Evolutionary conservation across 805 yeast species (phyloP), one percentile per base, ranked within the genome.

Genomic region (Starmerella apis): DNA sequence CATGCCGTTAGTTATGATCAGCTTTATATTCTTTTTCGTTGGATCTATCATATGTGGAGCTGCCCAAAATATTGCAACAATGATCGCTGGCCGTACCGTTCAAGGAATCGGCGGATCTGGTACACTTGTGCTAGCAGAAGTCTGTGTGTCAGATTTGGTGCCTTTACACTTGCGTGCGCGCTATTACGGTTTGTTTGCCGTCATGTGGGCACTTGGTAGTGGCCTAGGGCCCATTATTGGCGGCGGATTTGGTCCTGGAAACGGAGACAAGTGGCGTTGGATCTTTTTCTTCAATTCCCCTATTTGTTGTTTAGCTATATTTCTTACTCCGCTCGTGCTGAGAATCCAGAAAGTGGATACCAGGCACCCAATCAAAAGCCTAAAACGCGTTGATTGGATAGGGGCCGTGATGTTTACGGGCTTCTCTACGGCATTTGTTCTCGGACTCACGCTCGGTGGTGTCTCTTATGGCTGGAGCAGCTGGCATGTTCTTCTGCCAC

Each of bases 31-130:
- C 1, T 81, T 81, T 59, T 80, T 77, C 59, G 63, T 72, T 3
- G 87, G 87, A 0, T 78, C 84, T 0, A 65, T 79, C 48, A 64
- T 80, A 4, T 67, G 75, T 42, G 85, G 78, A 0, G 61, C 78
- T 1, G 65, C 84, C 0, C 66, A 60, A 9, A 68, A 69, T 28
- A 78, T 82, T 76, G 68, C 72, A 48, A 73, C 75, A 71, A 62
- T 83, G 33, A 79, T 82, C 50, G 84, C 78, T 3, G 87, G 86
- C 2, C 70, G 88, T 59, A 79, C 77, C 10, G 65, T 82, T 16
- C 77, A 78, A 43, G 90, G 90, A 43, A 60, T 79, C 32, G 88
- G 87, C 11, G 86, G 80, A 8, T 81, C 83, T 32, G 83, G 83
- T 24, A 72, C 81, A 36, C 79, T 76, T 58, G 68, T 79, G 1